Conservation (phyloP, 1,139 yeast genomes). For the Geotrichum klebahnii region DNA sequence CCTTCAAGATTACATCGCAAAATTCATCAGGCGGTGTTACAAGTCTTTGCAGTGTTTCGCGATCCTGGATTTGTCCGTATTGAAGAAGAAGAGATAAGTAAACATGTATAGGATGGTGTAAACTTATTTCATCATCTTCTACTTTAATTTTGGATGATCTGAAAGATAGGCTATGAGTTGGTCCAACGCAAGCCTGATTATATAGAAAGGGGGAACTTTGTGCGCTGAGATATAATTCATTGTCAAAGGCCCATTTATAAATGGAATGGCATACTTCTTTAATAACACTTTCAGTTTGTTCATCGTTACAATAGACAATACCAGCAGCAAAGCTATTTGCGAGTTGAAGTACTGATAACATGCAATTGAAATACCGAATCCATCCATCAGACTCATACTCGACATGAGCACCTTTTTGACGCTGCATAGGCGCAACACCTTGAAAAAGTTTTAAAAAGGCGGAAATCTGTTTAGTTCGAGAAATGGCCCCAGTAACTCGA, state of each 20-base stretch:
- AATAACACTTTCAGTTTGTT: constrained; percentile 26
- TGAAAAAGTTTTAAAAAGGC: constrained; percentile 70
- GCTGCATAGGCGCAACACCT: constrained; percentile 66
- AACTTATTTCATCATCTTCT: constrained; percentile 54
- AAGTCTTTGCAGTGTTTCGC: constrained; percentile 32
- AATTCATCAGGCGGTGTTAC: constrained; percentile 20
- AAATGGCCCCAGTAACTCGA: constrained; percentile 34
- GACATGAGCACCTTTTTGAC: constrained; percentile 76
- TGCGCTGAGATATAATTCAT: constrained; percentile 20
- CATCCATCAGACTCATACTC: constrained; percentile 88
- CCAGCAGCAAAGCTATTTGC: constrained; percentile 40
- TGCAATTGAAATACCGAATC: constrained; percentile 72
- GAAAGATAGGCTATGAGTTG: background rate
- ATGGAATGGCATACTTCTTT: constrained; percentile 29
- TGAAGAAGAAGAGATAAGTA: constrained; percentile 69
- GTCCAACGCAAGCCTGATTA: background rate
- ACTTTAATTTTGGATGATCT: constrained; percentile 36
- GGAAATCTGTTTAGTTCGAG: constrained; percentile 47
- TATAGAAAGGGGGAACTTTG: background rate
- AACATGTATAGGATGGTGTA: constrained; percentile 77
- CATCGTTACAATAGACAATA: constrained; percentile 26
- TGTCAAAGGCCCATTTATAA: constrained; percentile 34
- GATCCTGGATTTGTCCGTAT: constrained; percentile 39
- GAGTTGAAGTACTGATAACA: constrained; percentile 44
- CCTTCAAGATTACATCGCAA: background rate